Evolutionary conservation across 169 alveolate species (phyloP), one percentile per base, ranked within the genome.

Genomic region (Cryptosporidium baileyi): DNA sequence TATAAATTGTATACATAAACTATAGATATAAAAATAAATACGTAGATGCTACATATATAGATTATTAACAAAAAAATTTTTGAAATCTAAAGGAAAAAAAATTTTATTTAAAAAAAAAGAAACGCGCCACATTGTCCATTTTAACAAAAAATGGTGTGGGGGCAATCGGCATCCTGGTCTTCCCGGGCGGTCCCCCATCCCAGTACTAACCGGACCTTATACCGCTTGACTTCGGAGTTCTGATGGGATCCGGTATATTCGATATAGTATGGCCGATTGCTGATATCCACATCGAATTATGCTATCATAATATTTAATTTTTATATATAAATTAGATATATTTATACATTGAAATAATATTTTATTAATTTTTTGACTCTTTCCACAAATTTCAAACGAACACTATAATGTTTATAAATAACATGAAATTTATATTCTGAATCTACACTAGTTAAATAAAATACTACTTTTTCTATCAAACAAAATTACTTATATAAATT

Each of bases 131-230:
- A n/a, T 41, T 9, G 13, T 9, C 17, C 13, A 41, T 41, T 8
- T 41, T 9, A 13, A 41, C 8, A 41, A 41, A 41, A 13, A 9
- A 41, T 9, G 49, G 49, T 13, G 8, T 13, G 13, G 13, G 3
- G 80, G 94, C 94, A 88, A 82, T 92, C 94, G 80, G 88, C 93
- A 92, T 52, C 92, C 88, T 38, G 94, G 94, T 89, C 89, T 91
- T 93, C 96, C 94, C 96, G 88, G 91, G 94, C 90, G 95, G 96
- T 93, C 96, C 93, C 96, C 96, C 96, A 93, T 93, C 94, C 91
- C 89, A 93, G 94, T 93, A 93, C 96, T 93, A 91, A 89, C 94
- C 94, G 51, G 82, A 92, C 96, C 96, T 91, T 90, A 91, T 59
- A 91, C 93, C 95, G 94, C 96, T 93, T 93, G 92, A 93, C 96